Percentiles rank a stretch among this genome's conserved stretches.
These are phyloP conservation scores for Globisporangium perplexum DNA, from an alignment of 352 stramenopile genomes.

Conservation along the genomic window DNA sequence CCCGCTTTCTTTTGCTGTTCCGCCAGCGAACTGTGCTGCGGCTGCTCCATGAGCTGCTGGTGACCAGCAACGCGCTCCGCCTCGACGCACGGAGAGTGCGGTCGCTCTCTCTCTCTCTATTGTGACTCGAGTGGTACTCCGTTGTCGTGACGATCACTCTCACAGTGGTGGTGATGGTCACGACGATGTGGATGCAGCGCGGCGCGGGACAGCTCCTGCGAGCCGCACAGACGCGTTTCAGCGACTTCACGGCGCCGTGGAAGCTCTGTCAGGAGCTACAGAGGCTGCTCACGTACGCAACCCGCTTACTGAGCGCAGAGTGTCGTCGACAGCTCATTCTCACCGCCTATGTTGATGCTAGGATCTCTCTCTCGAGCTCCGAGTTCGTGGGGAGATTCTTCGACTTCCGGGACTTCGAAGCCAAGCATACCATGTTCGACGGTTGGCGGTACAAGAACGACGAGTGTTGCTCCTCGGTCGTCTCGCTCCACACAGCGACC, in stretches of 20 bases:
- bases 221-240: constrained; percentile 24
- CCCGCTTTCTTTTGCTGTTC: neutral
- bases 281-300: constrained; percentile 12
- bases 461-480: constrained; percentile 13
- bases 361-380: constrained; percentile 3
- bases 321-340: neutral
- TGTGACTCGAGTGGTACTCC: neutral
- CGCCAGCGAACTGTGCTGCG: constrained; percentile 5
- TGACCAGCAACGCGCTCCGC: constrained; percentile 19
- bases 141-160: neutral
- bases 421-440: constrained; percentile 6
- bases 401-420: constrained; percentile 11
- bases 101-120: neutral
- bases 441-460: constrained; percentile 1
- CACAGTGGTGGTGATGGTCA: neutral
- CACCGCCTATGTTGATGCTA: neutral
- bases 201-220: constrained; percentile 11
- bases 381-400: constrained; percentile 13
- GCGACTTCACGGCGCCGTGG: constrained; percentile 43
- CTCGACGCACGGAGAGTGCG: constrained; percentile 17
- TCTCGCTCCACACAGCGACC: constrained; percentile 14
- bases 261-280: constrained; percentile 29
- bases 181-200: neutral
- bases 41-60: constrained; percentile 22
- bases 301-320: too few relatives aligned